Evolutionary conservation across 768 basidiomycete species (phyloP).

Genomic region (Floccularia luteovirens): DNA sequence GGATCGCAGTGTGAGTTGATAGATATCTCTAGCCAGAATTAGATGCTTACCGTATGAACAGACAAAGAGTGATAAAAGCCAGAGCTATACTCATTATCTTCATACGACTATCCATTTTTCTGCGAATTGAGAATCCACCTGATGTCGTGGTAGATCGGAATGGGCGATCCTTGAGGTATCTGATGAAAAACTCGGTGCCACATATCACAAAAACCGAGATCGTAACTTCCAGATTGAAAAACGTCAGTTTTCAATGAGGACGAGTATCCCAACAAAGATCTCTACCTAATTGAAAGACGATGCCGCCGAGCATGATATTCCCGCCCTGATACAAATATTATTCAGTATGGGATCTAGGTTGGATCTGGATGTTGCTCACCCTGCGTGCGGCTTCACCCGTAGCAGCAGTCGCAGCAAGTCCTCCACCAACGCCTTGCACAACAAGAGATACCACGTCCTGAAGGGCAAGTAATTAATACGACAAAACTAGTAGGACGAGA

Average conservation of each 20-base stretch:
- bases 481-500: too few relatives aligned
- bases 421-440: conserved; percentile 60
- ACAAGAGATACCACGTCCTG: conserved; percentile 52
- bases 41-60: conserved; percentile 37
- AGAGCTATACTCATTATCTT: conserved; percentile 24
- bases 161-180: conserved; percentile 20
- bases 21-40: neutral
- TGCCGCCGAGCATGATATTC: conserved; percentile 38
- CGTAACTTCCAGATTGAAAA: conserved; percentile 19
- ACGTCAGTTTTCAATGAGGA: neutral
- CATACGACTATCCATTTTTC: conserved; percentile 9
- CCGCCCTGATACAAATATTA: conserved; percentile 13
- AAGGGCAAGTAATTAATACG: neutral
- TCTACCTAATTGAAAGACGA: conserved; percentile 33
- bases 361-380: neutral
- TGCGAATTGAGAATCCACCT: neutral
- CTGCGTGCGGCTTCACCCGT: conserved; percentile 9
- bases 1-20: neutral
- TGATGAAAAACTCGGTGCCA: conserved; percentile 33
- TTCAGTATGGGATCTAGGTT: neutral
- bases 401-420: conserved; percentile 33
- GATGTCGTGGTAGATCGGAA: neutral
- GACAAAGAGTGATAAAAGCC: conserved; percentile 28
- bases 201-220: conserved; percentile 33
- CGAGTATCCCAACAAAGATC: neutral